Evolutionary conservation across 805 yeast species (phyloP), one percentile per base, ranked within the genome.

Genomic region (Aciculoconidium aculeatum): DNA sequence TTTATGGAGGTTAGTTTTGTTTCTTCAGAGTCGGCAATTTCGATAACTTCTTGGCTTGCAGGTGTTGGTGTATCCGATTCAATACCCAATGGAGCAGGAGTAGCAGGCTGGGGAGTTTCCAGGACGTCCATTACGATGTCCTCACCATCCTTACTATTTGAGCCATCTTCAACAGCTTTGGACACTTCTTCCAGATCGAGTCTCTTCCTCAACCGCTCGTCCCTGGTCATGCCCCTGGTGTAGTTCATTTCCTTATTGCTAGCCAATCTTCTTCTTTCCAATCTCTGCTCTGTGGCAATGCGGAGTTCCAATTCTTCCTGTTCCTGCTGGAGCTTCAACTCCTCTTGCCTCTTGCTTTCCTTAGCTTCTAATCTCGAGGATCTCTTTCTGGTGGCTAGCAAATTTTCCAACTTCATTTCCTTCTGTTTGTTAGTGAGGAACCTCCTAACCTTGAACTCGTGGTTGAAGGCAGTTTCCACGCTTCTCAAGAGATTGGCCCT

Each of bases 351-450:
- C 28, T 58, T 67, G 36, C 55, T 58, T 37, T 72, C 77, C 44
- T 73, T 76, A 11, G 80, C 81, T 41, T 79, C 83, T 24, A 83
- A 53, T 53, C 92, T 67, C 2, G 86, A 74, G 0, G 90, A 81
- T 40, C 85, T 66, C 44, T 83, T 82, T 44, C 92, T 67, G 33
- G 81, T 72, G 4, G 77, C 77, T 45, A 83, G 54, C 31, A 83
- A 51, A 13, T 69, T 70, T 27, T 72, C 73, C 67, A 82, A 65
- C 39, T 80, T 77, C 25, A 72, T 67, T 32, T 78, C 84, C 47
- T 74, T 77, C 41, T 67, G 72, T 42, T 81, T 61, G 38, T 72
- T 72, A 16, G 69, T 48, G 11, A 75, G 58, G 35, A 66, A 67
- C 42, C 66, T 71, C 39, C 84, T 58, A 41, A 73, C 74, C 34